Evolutionary conservation across 1,284 basidiomycete species (phyloP).

Genomic region (Phellopilus nigrolimitatus): DNA sequence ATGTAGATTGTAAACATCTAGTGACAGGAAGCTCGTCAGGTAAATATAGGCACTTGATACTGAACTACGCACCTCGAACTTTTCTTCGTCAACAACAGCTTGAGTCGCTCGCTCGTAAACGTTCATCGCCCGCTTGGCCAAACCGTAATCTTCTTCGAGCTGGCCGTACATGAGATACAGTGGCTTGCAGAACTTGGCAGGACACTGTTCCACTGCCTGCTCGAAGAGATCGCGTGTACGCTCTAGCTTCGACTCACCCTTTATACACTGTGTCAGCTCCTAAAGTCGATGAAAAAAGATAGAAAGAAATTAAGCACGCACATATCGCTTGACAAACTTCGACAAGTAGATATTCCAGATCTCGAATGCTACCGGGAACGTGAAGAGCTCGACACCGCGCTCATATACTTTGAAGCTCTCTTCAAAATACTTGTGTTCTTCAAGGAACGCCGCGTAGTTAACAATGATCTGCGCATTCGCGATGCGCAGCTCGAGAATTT

Average conservation of each 20-base stretch:
- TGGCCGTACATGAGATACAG: slow-evolving; percentile 94
- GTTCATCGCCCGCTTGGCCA: slow-evolving; percentile 94
- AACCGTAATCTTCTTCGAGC: slow-evolving; percentile 91
- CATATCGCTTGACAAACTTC: slow-evolving; percentile 96
- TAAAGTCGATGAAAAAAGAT: neutral
- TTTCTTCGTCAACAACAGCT: slow-evolving; percentile 84
- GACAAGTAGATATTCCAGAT: slow-evolving; percentile 99
- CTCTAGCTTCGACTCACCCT: slow-evolving; percentile 93
- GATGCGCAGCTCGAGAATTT: slow-evolving; percentile 94
- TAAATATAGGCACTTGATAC: neutral
- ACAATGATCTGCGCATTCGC: slow-evolving; percentile 98
- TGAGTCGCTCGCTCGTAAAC: slow-evolving; percentile 92
- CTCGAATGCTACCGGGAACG: slow-evolving; percentile 97
- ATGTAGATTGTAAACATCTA: slow-evolving; percentile 98
- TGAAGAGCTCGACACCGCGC: slow-evolving; percentile 95
- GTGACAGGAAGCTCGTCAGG: neutral
- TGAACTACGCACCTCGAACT: slow-evolving; percentile 77
- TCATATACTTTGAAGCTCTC: slow-evolving; percentile 99
- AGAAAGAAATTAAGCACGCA: slow-evolving; percentile 45
- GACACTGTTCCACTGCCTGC: slow-evolving; percentile 95
- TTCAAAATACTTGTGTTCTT: slow-evolving; percentile 98
- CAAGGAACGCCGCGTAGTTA: slow-evolving; percentile 95
- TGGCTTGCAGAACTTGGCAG: slow-evolving; percentile 90
- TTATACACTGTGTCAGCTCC: slow-evolving; percentile 11
- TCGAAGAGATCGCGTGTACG: slow-evolving; percentile 96